Evolutionary conservation across 2,329 filamentous ascomycete species (phyloP), one percentile per base, ranked within the genome.

Genomic region (Botrytis pseudocinerea): DNA sequence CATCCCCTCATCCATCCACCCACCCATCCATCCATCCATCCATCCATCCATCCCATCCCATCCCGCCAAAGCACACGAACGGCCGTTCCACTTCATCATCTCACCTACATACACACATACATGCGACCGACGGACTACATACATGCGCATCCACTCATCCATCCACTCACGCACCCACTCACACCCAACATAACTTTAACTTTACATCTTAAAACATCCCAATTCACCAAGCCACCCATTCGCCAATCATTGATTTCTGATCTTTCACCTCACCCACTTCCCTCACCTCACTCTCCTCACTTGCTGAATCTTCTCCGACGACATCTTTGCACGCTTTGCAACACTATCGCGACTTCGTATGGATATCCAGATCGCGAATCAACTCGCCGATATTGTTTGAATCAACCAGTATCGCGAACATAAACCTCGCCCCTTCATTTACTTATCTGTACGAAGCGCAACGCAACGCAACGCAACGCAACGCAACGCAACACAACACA

Each of bases 81-180:
- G 22, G 32, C 25, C 14, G 12, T 54, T 25, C 64, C 64, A 66
- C 64, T 66, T 51, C 64, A 51, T 66, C 44, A 66, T 54, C 46
- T 20, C 51, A 38, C 32, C 64, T 54, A 46, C 46, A 66, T 51
- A 25, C 46, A 48, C 7, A 38, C 38, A 38, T 38, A 38, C 38
- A 38, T 38, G 7, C 38, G 1, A 38, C 38, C 7, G 7, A 38
- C 38, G 9, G 9, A 38, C 38, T 38, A 38, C 38, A 38, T 9
- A 38, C 38, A 38, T 38, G 7, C 38, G 8, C 38, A 38, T 38
- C 38, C 38, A 38, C 38, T 8, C 38, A 51, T 6, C 4, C 22
- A 48, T 10, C 4, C 48, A 51, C n/a, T 4, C 46, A 51, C 25
- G 0, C 25, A 54, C 14, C 0, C 48, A n/a, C n/a, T 6, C 48